phyloP scores from a whole-genome alignment of 2,329 filamentous ascomycete species.

The Monilinia aucupariae region DNA sequence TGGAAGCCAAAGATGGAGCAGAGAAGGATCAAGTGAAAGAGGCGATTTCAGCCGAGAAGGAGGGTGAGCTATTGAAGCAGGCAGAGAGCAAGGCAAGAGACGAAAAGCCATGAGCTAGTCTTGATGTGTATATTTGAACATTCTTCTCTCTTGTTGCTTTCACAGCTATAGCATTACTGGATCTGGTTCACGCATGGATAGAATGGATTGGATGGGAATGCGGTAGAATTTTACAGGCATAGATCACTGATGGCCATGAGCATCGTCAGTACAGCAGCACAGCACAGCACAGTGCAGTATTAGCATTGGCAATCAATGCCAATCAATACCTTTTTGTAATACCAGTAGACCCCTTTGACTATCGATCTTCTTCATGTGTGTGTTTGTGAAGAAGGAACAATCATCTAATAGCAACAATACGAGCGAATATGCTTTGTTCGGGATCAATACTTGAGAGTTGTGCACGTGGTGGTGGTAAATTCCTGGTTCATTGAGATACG shows the following conservation, averaged over 20 bases:
- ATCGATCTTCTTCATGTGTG: not conserved
- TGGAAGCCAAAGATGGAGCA: constrained; percentile 44
- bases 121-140: constrained; percentile 17
- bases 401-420: too few species aligned
- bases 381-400: too few species aligned
- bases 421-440: not conserved
- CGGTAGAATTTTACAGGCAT: constrained; percentile 12
- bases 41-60: constrained; percentile 51
- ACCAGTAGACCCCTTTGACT: not conserved
- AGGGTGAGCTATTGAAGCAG: constrained; percentile 43
- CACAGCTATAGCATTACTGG: constrained; percentile 25
- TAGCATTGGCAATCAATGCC: not conserved
- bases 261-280: not conserved
- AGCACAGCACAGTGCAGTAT: not conserved
- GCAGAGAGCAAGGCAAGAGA: constrained; percentile 35
- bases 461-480: too few species aligned
- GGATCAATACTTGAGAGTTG: too few species aligned
- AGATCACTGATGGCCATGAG: constrained; percentile 14
- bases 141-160: constrained; percentile 28
- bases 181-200: constrained; percentile 26
- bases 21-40: constrained; percentile 47
- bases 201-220: constrained; percentile 18
- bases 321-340: constrained; percentile 3
- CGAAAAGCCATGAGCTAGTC: constrained; percentile 18
- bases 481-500: too few species aligned